Evolutionary conservation across 805 yeast species (phyloP).

Genomic region (Yamadazyma laniorum): DNA sequence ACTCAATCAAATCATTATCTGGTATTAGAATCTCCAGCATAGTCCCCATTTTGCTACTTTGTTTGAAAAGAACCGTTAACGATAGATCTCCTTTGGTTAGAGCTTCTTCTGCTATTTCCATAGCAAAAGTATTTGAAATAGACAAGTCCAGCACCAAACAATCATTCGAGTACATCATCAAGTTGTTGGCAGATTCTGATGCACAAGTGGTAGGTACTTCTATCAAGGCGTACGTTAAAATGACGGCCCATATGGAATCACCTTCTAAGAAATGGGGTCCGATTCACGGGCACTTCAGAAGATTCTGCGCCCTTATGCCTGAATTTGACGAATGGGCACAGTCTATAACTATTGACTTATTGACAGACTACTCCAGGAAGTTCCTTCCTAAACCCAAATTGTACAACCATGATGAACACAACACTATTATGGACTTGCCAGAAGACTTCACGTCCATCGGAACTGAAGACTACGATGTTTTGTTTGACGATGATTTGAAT

Average conservation of each 20-base stretch:
- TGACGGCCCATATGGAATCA: slow-evolving; percentile 38
- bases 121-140: slow-evolving; percentile 52
- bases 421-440: slow-evolving; percentile 36
- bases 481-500: slow-evolving; percentile 55
- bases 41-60: slow-evolving; percentile 71
- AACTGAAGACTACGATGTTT: slow-evolving; percentile 30
- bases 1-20: slow-evolving; percentile 75
- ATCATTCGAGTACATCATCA: slow-evolving; percentile 46
- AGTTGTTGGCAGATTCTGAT: slow-evolving; percentile 63
- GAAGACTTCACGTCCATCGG: slow-evolving; percentile 31
- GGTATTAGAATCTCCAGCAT: slow-evolving; percentile 83
- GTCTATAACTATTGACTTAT: slow-evolving; percentile 52
- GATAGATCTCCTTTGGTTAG: slow-evolving; percentile 82
- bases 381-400: slow-evolving; percentile 58
- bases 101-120: slow-evolving; percentile 72
- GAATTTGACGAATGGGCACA: slow-evolving; percentile 77
- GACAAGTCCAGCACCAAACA: slow-evolving; percentile 47
- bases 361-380: slow-evolving; percentile 63
- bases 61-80: slow-evolving; percentile 61
- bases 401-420: slow-evolving; percentile 25
- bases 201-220: slow-evolving; percentile 70
- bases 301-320: slow-evolving; percentile 46
- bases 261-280: slow-evolving; percentile 50
- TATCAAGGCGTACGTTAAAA: slow-evolving; percentile 50
- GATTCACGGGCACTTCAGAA: slow-evolving; percentile 68